Evolutionary conservation across 805 yeast genomes (phyloP).

Genomic region (Candida pini): DNA sequence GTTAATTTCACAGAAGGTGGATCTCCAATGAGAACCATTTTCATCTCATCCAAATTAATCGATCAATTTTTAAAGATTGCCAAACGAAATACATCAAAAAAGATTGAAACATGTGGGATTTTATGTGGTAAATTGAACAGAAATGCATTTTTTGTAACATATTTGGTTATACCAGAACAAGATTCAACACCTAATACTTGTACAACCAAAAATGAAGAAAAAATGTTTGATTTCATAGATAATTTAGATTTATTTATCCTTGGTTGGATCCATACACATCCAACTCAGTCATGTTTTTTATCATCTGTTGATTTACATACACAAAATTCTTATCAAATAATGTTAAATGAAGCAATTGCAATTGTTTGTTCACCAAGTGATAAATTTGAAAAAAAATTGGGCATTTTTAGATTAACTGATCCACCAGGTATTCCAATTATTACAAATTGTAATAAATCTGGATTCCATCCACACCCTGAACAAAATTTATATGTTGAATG

Average conservation of each 20-base stretch:
- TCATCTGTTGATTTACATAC: slow-evolving; percentile 65
- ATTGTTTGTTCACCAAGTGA: slow-evolving; percentile 57
- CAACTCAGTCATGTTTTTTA: slow-evolving; percentile 65
- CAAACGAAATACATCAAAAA: slow-evolving; percentile 39
- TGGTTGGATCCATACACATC: slow-evolving; percentile 76
- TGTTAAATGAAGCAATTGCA: slow-evolving; percentile 67
- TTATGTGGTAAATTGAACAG: slow-evolving; percentile 56
- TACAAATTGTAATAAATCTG: slow-evolving; percentile 42
- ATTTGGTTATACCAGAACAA: slow-evolving; percentile 58
- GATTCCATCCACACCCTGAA: slow-evolving; percentile 62
- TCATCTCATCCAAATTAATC: slow-evolving; percentile 41
- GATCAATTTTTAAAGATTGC: slow-evolving; percentile 42
- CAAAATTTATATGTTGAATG: slow-evolving; percentile 44
- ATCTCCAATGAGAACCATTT: slow-evolving; percentile 45
- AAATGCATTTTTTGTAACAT: slow-evolving; percentile 59
- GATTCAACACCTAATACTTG: slow-evolving; percentile 60
- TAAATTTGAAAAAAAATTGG: slow-evolving; percentile 38
- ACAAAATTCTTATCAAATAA: slow-evolving; percentile 61
- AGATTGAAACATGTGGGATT: slow-evolving; percentile 63
- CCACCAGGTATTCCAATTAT: slow-evolving; percentile 58
- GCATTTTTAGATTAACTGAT: slow-evolving; percentile 56
- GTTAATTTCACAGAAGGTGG: slow-evolving; percentile 50
- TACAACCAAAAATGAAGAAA: slow-evolving; percentile 54
- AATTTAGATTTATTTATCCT: slow-evolving; percentile 51
- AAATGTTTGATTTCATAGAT: slow-evolving; percentile 51